Evolutionary conservation across 805 yeast genomes (phyloP).

Genomic region (Candida coleopterorum): DNA sequence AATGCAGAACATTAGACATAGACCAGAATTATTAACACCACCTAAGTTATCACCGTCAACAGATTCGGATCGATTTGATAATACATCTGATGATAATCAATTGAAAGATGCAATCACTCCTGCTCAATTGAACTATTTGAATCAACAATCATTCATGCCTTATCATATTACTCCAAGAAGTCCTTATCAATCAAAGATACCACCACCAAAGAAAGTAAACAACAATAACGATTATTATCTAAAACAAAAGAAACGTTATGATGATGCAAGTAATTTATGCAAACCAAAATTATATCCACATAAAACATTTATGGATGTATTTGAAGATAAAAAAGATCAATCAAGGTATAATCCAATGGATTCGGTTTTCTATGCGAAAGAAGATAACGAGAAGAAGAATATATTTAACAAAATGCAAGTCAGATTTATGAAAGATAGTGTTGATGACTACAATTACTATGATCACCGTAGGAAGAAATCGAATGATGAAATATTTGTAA

Average conservation of each 20-base stretch:
- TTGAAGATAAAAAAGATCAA: constrained; percentile 24
- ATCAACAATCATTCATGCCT: constrained; percentile 10
- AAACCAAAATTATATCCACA: constrained; percentile 37
- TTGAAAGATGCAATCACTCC: constrained; percentile 34
- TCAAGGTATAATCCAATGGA: constrained; percentile 36
- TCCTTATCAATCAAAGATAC: constrained; percentile 2
- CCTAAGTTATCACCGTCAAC: constrained; percentile 2
- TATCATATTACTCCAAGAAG: constrained; percentile 6
- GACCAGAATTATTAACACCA: background rate
- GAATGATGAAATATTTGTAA: constrained; percentile 17
- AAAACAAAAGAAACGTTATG: constrained; percentile 31
- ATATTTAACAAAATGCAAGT: constrained; percentile 24
- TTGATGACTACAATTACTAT: constrained; percentile 33
- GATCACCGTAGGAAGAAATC: constrained; percentile 10
- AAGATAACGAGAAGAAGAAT: constrained; percentile 18
- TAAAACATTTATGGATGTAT: constrained; percentile 35
- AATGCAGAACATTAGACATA: constrained; percentile 5
- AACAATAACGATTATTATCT: constrained; percentile 29
- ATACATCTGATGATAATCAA: constrained; percentile 19
- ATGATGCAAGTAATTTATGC: constrained; percentile 21
- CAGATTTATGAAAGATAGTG: constrained; percentile 27
- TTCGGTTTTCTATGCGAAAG: constrained; percentile 30
- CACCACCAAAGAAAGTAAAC: constrained; percentile 2
- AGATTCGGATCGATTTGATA: background rate
- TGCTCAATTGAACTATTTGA: constrained; percentile 29